Conservation (phyloP, 495 filamentous ascomycete genomes). For the Podospora didyma region DNA sequence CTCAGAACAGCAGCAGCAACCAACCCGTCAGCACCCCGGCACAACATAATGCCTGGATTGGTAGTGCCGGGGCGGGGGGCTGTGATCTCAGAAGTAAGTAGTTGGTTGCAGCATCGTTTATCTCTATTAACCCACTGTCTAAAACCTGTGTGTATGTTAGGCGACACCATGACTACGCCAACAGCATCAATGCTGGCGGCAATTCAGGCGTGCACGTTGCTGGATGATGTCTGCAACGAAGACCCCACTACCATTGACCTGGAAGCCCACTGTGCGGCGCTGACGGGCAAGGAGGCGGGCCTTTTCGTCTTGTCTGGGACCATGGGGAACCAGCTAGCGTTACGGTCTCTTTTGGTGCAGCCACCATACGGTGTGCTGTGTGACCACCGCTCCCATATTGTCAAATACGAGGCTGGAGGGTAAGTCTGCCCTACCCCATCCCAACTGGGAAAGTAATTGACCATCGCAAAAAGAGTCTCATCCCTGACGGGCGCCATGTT, state of each 20-base stretch:
- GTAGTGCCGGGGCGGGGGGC: conserved; percentile 38
- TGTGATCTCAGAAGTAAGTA: conserved; percentile 42
- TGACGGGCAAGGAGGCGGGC: conserved; percentile 68
- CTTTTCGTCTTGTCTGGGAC: conserved; percentile 84
- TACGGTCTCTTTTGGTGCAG: conserved; percentile 63
- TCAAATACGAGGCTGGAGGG: conserved; percentile 72
- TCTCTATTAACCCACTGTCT: not conserved
- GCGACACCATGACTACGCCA: conserved; percentile 84
- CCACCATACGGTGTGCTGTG: conserved; percentile 70
- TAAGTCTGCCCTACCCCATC: conserved; percentile 6
- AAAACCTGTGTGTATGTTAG: conserved; percentile 28
- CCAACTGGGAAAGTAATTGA: conserved; percentile 7
- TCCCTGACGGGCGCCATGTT: conserved; percentile 57
- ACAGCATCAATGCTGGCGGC: conserved; percentile 74
- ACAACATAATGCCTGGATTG: conserved; percentile 31
- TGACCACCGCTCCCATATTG: conserved; percentile 63
- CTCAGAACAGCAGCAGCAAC: too few relatives aligned
- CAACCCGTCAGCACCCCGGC: too few relatives aligned
- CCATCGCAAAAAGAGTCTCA: conserved; percentile 40
- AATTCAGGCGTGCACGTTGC: conserved; percentile 53
- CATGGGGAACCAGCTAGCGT: conserved; percentile 79
- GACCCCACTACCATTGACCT: conserved; percentile 75
- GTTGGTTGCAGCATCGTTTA: too few relatives aligned
- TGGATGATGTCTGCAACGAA: conserved; percentile 83
- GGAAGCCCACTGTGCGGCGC: conserved; percentile 62